Evolutionary conservation across 306 rosid species (phyloP).

Genomic region (Fragaria nilgerrensis): DNA sequence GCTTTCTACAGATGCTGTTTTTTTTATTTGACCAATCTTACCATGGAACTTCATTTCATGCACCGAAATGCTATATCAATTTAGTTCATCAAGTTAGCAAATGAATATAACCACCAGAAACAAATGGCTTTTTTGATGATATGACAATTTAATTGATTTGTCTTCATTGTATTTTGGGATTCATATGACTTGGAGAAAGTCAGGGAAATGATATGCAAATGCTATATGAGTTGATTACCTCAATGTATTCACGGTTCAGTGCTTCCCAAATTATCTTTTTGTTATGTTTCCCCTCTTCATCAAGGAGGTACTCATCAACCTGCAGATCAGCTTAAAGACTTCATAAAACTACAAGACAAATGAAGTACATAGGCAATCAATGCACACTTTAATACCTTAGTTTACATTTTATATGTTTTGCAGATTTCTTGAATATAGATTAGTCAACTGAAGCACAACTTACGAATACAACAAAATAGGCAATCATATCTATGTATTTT

Average conservation of each 20-base stretch:
- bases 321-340: background rate
- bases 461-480: too few species aligned
- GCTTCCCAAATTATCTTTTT: constrained; percentile 17
- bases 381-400: background rate
- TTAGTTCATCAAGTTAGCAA: background rate
- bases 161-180: background rate
- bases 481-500: background rate
- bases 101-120: background rate
- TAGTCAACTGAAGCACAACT: too few species aligned
- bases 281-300: constrained; percentile 18
- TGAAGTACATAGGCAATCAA: background rate
- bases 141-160: too few species aligned
- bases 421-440: background rate
- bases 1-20: background rate
- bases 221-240: background rate
- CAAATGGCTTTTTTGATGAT: too few species aligned
- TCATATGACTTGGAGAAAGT: background rate
- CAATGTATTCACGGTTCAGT: constrained; percentile 20
- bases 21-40: background rate
- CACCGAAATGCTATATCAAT: background rate
- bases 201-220: background rate
- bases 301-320: constrained; percentile 21
- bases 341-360: background rate
- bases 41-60: background rate
- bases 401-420: background rate